A percentile compares a stretch with the other conserved stretches of the same genome.
These are phyloP conservation scores for Pleurotus giganteus DNA, from an alignment of 768 basidiomycete species.

Conservation along the genomic window DNA sequence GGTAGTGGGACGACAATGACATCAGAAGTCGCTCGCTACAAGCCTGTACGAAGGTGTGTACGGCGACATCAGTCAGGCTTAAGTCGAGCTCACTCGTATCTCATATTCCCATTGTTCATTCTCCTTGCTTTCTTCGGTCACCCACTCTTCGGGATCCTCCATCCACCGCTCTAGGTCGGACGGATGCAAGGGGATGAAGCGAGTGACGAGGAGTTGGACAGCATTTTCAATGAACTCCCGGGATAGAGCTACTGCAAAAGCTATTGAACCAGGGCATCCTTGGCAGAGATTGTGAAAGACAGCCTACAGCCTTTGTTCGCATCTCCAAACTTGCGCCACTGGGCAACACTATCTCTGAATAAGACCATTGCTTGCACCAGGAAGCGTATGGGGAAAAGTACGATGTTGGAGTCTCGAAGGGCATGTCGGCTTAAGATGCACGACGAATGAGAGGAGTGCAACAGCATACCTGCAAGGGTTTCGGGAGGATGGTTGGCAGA, in stretches of 20 bases:
- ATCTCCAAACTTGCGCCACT: constrained; percentile 69
- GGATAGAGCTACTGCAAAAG: constrained; percentile 47
- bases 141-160: constrained; percentile 93
- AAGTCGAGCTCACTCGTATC: constrained; percentile 60
- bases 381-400: constrained; percentile 74
- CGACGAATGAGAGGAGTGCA: not conserved
- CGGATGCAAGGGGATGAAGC: constrained; percentile 82
- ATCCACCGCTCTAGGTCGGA: constrained; percentile 83
- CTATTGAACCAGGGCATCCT: constrained; percentile 4
- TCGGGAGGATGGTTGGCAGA: constrained; percentile 57
- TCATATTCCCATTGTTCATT: constrained; percentile 94
- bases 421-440: not conserved
- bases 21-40: constrained; percentile 93
- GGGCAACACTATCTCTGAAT: constrained; percentile 78
- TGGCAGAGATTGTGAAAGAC: not conserved
- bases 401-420: constrained; percentile 55
- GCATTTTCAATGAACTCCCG: constrained; percentile 72
- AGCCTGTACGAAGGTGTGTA: constrained; percentile 48
- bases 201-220: constrained; percentile 72
- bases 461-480: constrained; percentile 51
- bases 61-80: not conserved
- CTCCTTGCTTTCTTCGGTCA: constrained; percentile 85
- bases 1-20: constrained; percentile 70
- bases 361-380: constrained; percentile 84
- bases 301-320: constrained; percentile 56